Conservation (phyloP, 371 early-diverging fungal species). For the Basidiobolus meristosporus region DNA sequence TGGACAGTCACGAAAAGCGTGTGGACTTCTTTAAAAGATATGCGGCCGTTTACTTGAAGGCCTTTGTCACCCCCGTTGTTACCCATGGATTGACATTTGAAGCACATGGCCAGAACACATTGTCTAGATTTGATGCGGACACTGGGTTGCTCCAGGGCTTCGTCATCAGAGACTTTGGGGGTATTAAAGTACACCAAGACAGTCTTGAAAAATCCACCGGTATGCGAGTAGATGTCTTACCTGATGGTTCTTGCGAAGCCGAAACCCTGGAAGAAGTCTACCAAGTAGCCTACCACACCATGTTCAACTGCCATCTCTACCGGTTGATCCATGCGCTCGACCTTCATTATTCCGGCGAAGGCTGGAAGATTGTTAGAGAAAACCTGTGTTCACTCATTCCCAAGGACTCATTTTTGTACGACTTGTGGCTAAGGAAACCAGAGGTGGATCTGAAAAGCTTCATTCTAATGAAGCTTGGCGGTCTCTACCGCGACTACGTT, state of each 20-base stretch:
- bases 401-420: conserved; percentile 15
- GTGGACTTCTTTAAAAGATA: conserved; percentile 25
- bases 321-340: conserved; percentile 41
- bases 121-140: conserved; percentile 30
- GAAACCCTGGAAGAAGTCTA: conserved; percentile 21
- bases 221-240: conserved; percentile 24
- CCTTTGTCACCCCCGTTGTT: conserved; percentile 39
- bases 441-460: conserved; percentile 34
- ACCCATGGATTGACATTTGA: conserved; percentile 53
- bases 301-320: conserved; percentile 44
- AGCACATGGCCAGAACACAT: conserved; percentile 48
- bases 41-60: conserved; percentile 23
- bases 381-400: conserved; percentile 21
- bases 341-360: conserved; percentile 36
- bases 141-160: conserved; percentile 38
- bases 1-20: conserved; percentile 28
- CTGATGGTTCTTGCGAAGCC: conserved; percentile 33
- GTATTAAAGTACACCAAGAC: conserved; percentile 34
- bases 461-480: conserved; percentile 46
- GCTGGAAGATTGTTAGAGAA: conserved; percentile 37
- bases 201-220: conserved; percentile 21
- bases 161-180: conserved; percentile 57
- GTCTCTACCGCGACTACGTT: conserved; percentile 42
- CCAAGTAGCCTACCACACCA: conserved; percentile 27
- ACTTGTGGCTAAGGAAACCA: conserved; percentile 19